These are phyloP conservation scores for Beauveria sp. DNA, from an alignment of 2,329 filamentous ascomycete genomes.

Conservation along the genomic window DNA sequence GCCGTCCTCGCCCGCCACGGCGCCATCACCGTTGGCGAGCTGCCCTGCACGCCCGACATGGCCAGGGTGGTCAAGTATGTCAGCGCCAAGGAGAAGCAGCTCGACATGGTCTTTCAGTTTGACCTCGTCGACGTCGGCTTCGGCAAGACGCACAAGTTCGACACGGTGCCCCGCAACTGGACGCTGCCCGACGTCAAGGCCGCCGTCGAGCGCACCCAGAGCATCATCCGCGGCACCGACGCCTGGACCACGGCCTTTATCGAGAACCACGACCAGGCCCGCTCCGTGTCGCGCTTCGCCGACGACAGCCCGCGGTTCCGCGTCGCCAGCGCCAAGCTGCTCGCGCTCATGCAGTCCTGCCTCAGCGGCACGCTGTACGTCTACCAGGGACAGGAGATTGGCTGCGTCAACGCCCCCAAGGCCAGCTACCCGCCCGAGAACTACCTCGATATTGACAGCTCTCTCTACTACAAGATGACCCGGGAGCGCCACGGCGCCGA, in stretches of 20 bases:
- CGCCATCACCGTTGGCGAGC: conserved; percentile 64
- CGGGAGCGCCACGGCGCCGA: conserved; percentile 20
- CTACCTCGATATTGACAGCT: conserved; percentile 41
- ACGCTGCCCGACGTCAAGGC: conserved; percentile 40
- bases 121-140: conserved; percentile 55
- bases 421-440: conserved; percentile 52
- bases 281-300: conserved; percentile 48
- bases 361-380: conserved; percentile 56
- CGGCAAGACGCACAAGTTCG: conserved; percentile 43
- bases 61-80: conserved; percentile 53
- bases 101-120: conserved; percentile 66
- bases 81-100: conserved; percentile 46
- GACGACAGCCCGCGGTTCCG: conserved; percentile 41
- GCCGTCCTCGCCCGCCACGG: conserved; percentile 51
- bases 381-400: conserved; percentile 62
- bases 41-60: conserved; percentile 54
- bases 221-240: conserved; percentile 43
- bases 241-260: conserved; percentile 58
- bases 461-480: conserved; percentile 29
- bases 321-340: conserved; percentile 46
- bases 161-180: conserved; percentile 38
- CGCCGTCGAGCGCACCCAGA: conserved; percentile 42
- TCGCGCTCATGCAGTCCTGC: conserved; percentile 45
- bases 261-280: conserved; percentile 59
- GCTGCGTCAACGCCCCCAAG: conserved; percentile 52